Evolutionary conservation across 1,139 yeast genomes (phyloP), one percentile per base, ranked within the genome.

Genomic region (Suhomyces wounanorum): DNA sequence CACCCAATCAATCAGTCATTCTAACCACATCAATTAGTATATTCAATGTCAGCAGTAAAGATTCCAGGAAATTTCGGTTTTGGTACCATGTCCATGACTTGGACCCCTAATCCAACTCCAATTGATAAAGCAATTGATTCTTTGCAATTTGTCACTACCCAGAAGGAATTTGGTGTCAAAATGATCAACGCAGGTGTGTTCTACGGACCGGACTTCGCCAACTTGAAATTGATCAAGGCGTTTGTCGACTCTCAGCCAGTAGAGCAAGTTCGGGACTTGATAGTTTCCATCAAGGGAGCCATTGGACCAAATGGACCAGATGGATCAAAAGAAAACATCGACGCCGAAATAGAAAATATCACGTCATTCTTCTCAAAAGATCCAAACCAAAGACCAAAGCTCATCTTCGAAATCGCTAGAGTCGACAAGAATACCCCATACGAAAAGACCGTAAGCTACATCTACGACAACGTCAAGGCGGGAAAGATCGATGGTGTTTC

Each of bases 121-220:
- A 65, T 70, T 28, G 81, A 75, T 39, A 69, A 75, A 49, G 75
- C 84, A 1, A 66, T 82, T 52, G 75, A 75, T 38, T 64, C 77
- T 14, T 68, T 84, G 62, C 73, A 75, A 52, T 70, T 69, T 41
- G 82, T 82, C 10, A 64, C 78, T n/a, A 52, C 63, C 11, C 59
- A 64, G 40, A 52, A 57, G 8, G 74, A 78, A 33, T 70, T 75
- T 40, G 84, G 83, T 33, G 79, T 79, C 51, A 80, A 78, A 30
- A 77, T 86, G 53, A 71, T 89, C 70, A 89, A 89, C 62, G 82
- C 82, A 30, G 96, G 95, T 50, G 94, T 86, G 59, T 88, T 89
- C 63, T 90, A 90, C 62, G 95, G 95, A 25, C 66, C 75, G 0
- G 68, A 75, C 45, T 68, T 70, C 44, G 73, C 78, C 44, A 71